A percentile compares a stretch with the other conserved stretches of the same genome.
Evolutionary conservation across 345 rosid species (phyloP).

Genomic region (Pseudoturritis turrita): DNA sequence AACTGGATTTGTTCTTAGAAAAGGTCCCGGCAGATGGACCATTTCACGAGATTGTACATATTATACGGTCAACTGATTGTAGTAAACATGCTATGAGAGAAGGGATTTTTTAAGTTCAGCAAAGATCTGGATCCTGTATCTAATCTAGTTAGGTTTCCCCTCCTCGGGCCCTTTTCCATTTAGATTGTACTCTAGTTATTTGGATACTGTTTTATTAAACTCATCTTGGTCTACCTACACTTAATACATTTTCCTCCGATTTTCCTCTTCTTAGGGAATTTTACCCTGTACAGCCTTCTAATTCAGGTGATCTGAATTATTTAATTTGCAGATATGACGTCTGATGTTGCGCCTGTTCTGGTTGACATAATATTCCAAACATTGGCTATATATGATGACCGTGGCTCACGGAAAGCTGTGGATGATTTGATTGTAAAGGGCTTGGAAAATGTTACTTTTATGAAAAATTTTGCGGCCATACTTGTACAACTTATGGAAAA

Average conservation of each 20-base stretch:
- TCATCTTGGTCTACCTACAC: not conserved
- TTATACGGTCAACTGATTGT: not conserved
- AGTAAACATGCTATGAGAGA: not conserved
- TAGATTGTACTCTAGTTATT: not conserved
- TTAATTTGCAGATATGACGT: constrained; percentile 59
- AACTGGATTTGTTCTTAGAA: not conserved
- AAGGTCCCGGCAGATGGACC: not conserved
- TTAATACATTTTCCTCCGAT: not conserved
- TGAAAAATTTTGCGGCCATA: constrained; percentile 76
- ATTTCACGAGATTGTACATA: not conserved
- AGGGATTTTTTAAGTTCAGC: not conserved
- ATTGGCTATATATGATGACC: constrained; percentile 65
- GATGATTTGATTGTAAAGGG: constrained; percentile 61
- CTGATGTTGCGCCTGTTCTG: constrained; percentile 50
- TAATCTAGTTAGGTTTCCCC: not conserved
- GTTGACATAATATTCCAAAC: constrained; percentile 80
- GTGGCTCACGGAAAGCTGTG: constrained; percentile 73
- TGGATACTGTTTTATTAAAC: not conserved
- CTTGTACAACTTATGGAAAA: constrained; percentile 90
- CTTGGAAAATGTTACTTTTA: constrained; percentile 53
- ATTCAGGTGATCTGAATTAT: not conserved
- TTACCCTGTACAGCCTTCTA: not conserved
- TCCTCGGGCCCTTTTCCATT: not conserved
- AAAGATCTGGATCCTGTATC: not conserved
- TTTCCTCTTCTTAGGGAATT: not conserved